Base-by-base conservation (phyloP, 441 rosid species). In the Erodium trifolium region DNA sequence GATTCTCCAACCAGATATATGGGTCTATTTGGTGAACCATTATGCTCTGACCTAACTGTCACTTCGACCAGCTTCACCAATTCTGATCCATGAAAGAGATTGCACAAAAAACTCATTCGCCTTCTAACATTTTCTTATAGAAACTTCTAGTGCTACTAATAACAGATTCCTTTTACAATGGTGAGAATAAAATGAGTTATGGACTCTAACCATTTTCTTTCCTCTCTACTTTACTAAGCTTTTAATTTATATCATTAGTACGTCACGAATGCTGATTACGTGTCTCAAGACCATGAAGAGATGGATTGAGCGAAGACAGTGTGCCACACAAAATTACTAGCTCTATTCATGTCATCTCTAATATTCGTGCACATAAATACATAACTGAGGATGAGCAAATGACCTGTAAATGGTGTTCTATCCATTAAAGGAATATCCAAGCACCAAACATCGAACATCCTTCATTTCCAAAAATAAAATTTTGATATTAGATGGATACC, bases 1-100 rank as follows among this genome's bases (percentile, higher is more conserved):
- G 96, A 89, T 73, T 93, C 97, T 37, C 97, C 96, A 71, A 90
- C 87, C 70, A 94, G 84, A 81, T 91, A 91, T 63, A 94, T 88
- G 62, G 99, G 99, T 75, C 85, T 81, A 43, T 73, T 78, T 3
- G 85, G 92, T n/a, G 83, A 80, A 19, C 67, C 69, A 6, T 62
- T 19, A 64, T 68, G 73, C 78, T 88, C 90, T 65, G 86, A 73
- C 76, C 77, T 82, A 59, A 86, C 82, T 31, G 93, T 87, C 66
- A 66, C 73, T 83, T 88, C 96, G 37, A 89, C 84, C 79, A 93
- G 73, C 71, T 75, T 78, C 73, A 84, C 91, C 3, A 93, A 81
- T 47, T 78, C 98, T 92, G 84, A 70, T 74, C 67, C 74, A 76
- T 27, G 29, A 57, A 68, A 74, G 4, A 31, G 31, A 49, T 29